These are phyloP conservation scores for Chytriomyces sp. DNA, from an alignment of 192 early-diverging fungal species.

Conservation along the genomic window DNA sequence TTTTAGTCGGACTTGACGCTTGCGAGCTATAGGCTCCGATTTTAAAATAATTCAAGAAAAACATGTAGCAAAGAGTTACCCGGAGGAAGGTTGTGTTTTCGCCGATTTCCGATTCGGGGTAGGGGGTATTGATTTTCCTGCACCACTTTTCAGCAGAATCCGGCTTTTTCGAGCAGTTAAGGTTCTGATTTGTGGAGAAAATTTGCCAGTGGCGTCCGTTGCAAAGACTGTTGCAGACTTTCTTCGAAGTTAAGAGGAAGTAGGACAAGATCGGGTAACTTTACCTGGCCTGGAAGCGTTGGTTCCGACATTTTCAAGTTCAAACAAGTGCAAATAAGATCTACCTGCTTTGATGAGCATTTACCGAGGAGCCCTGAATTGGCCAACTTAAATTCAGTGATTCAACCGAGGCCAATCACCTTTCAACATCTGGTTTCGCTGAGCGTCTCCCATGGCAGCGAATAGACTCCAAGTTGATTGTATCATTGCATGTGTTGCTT, in stretches of 20 bases:
- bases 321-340: conserved; percentile 47
- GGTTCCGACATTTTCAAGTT: conserved; percentile 46
- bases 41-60: no score
- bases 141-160: not conserved
- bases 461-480: conserved; percentile 52
- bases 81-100: no score
- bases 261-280: not conserved
- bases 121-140: not conserved
- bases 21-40: no score
- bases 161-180: not conserved
- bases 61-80: no score
- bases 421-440: conserved; percentile 51
- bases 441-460: conserved; percentile 45
- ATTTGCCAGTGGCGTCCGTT: conserved; percentile 28
- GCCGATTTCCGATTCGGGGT: no score
- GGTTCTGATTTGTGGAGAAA: conserved; percentile 6
- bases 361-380: conserved; percentile 39
- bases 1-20: not conserved
- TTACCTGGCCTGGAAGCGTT: conserved; percentile 13
- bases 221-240: conserved; percentile 25
- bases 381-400: not conserved
- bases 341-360: conserved; percentile 46
- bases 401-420: not conserved
- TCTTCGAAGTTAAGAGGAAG: not conserved
- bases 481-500: conserved; percentile 39